Evolutionary conservation across 257 asterid species (phyloP), one percentile per base, ranked within the genome.

Genomic region (Rhazya stricta): DNA sequence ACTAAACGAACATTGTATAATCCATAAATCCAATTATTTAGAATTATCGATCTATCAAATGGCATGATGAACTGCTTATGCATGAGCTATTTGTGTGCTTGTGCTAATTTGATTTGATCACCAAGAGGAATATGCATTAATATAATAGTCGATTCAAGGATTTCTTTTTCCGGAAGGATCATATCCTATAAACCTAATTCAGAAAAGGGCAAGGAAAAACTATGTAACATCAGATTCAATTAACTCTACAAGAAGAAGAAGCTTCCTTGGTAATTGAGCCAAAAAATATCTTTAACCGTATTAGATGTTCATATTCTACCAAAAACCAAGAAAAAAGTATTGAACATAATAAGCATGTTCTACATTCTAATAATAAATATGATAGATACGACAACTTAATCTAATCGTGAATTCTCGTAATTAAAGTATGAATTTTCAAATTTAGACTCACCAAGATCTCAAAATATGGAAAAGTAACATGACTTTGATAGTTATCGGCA

Each of bases 131-230:
- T 65, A 76, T 66, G 19, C 74, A n/a, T n/a, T 1, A 68, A 73
- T 30, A 77, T 65, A 83, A 83, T 85, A 74, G 81, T 81, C 72
- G 79, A 62, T 74, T 69, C 76, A 80, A 80, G 78, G 76, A 53
- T 63, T 37, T 74, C 79, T 80, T 82, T 86, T 88, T 88, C 96
- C 82, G 58, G 39, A 82, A 76, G 96, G 90, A 91, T 88, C 96
- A 79, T 91, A 86, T 91, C 83, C 93, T 87, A 74, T 75, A 66
- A 80, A 75, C 84, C 81, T 78, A 71, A 82, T 78, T 42, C 73
- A 66, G 16, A 79, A 84, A 85, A 84, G 82, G 61, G 13, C 43
- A 74, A 62, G 79, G 6, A 73, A n/a, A n/a, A n/a, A 78, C 45
- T 66, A 6, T 42, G 73, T 74, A 29, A n/a, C n/a, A n/a, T n/a